phyloP scores from a whole-genome alignment of 176 grass and related monocot genomes.

The Zea luxurians region DNA sequence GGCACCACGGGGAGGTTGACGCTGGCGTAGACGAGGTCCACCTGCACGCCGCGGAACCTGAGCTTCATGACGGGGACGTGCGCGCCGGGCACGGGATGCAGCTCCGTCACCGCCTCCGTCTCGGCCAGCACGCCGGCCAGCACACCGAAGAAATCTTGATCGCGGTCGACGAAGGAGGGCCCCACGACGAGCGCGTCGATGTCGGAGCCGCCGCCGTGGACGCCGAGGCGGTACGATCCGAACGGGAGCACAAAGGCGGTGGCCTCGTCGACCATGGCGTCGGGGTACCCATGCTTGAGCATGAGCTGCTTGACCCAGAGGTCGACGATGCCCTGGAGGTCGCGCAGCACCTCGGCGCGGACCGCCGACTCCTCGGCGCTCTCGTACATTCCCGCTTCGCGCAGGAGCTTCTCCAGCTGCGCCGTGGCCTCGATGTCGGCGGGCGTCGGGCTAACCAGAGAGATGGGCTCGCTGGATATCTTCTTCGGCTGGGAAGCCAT shows the following conservation, averaged over 20 bases:
- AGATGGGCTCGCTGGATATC: conserved; percentile 24
- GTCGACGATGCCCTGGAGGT: conserved; percentile 55
- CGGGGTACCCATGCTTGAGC: conserved; percentile 53
- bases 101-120: conserved; percentile 61
- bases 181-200: conserved; percentile 88
- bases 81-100: conserved; percentile 72
- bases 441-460: conserved; percentile 22
- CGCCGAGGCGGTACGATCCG: conserved; percentile 83
- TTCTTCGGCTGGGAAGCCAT: neutral
- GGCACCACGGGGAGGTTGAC: conserved; percentile 58
- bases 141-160: conserved; percentile 64
- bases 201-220: conserved; percentile 78
- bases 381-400: conserved; percentile 52
- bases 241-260: conserved; percentile 77
- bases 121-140: conserved; percentile 56
- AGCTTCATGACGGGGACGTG: conserved; percentile 84
- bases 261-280: conserved; percentile 63
- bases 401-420: conserved; percentile 37
- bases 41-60: conserved; percentile 67
- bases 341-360: conserved; percentile 53
- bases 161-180: conserved; percentile 67
- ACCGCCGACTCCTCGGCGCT: conserved; percentile 45
- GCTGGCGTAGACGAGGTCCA: conserved; percentile 79
- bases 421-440: conserved; percentile 16
- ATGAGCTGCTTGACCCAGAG: conserved; percentile 71